Base-by-base conservation (phyloP, 1,284 basidiomycete species). In the Ustilago cynodontis region DNA sequence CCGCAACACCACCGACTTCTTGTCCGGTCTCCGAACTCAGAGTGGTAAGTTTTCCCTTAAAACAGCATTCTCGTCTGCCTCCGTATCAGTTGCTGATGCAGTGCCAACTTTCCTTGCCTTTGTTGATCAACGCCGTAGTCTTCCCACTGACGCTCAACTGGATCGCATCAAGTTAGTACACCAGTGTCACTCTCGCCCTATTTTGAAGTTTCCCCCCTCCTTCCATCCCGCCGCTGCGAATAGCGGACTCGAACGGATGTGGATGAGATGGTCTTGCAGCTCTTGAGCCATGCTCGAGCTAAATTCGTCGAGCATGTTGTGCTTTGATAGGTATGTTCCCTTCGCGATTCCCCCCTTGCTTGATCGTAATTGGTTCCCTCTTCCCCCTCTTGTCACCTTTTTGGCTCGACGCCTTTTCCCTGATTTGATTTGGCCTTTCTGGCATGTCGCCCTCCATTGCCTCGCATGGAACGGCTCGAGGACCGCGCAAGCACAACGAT, bases 161-260 rank as follows among this genome's bases (percentile, higher is more conserved):
- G 84, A 80, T 86, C 72, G 80, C 84, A 53, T 83, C 82, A 69
- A 85, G 84, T 86, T 79, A 81, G 84, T 85, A 75, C 56, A 49
- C 47, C 22, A 59, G n/a, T n/a, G n/a, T n/a, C n/a, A 28, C 33
- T 41, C 55, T 16, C 10, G 10, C 47, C 20, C 20, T 43, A 24
- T 68, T 59, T 65, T 67, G 49, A 78, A 67, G 50, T 70, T 60
- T 64, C 20, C 13, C 37, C 54, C 37, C 54, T 54, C 55, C 22
- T 26, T 16, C 43, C 65, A 65, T 73, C 65, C 65, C 70, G 57
- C 60, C 65, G 71, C 66, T 65, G 62, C 66, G 61, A 31, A 68
- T 60, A 71, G 68, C 64, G 65, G 73, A 57, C 65, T 68, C 65
- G 63, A 69, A 73, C 58, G 66, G 71, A 73, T 65, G 71, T 31